Conservation (phyloP, 768 basidiomycete species). For the Suillus subluteus region DNA sequence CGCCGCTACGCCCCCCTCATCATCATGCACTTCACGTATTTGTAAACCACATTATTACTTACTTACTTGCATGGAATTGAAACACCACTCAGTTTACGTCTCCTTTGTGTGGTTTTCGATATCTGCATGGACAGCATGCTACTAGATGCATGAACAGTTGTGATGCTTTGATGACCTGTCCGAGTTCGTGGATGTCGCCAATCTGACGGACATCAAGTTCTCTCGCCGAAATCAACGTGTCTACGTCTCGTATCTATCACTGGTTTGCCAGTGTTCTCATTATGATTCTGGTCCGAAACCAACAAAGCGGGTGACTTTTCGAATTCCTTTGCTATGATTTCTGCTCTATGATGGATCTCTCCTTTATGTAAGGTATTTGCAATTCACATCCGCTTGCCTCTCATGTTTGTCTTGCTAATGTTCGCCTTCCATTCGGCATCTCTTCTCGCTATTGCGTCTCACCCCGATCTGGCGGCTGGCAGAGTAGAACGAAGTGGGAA, state of each 20-base stretch:
- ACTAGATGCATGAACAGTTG: no score
- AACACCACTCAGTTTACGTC: constrained; percentile 6
- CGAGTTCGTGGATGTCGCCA: no score
- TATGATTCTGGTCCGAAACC: no score
- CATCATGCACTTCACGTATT: constrained; percentile 13
- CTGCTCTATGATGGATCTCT: no score
- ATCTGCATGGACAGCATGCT: background rate
- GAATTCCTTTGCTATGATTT: no score
- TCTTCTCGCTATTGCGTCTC: background rate
- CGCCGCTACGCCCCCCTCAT: constrained; percentile 16
- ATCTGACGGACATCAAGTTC: no score
- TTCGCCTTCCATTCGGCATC: background rate
- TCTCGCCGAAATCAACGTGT: no score
- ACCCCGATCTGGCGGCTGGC: background rate
- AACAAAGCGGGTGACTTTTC: no score
- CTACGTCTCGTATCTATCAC: no score
- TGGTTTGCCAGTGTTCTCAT: no score
- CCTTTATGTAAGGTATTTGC: background rate
- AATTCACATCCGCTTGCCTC: background rate
- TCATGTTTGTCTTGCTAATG: background rate
- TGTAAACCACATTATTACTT: constrained; percentile 9
- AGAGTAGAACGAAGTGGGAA: background rate
- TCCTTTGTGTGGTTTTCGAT: background rate
- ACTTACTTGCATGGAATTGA: constrained; percentile 8
- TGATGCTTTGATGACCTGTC: no score